Conservation (phyloP, 176 grass and related monocot genomes). For the Elaeis guineensis region DNA sequence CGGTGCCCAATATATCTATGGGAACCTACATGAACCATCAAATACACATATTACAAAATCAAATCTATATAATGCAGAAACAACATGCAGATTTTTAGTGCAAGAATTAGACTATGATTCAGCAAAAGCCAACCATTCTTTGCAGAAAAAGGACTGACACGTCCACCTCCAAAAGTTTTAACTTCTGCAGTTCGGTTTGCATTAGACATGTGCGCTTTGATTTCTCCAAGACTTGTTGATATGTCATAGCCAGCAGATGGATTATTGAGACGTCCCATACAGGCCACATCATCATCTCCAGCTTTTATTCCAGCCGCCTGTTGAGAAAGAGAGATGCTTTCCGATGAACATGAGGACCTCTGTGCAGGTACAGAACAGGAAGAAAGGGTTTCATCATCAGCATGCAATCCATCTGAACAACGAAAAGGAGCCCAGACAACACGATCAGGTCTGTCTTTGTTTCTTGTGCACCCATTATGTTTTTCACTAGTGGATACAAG, state of each 20-base stretch:
- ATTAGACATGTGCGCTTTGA: conserved; percentile 4
- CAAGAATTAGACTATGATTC: no score
- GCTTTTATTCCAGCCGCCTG: background rate
- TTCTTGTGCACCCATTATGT: conserved; percentile 9
- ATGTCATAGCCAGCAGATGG: background rate
- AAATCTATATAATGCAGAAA: no score
- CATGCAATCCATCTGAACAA: conserved; percentile 9
- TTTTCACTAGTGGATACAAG: conserved; percentile 3
- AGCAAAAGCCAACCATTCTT: conserved; percentile 12
- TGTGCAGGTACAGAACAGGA: background rate
- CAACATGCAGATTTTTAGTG: no score
- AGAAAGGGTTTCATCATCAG: conserved; percentile 9
- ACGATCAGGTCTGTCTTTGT: conserved; percentile 21
- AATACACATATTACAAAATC: no score
- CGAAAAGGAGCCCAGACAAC: conserved; percentile 22
- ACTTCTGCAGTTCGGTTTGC: conserved; percentile 3
- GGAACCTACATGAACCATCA: no score
- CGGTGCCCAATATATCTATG: no score
- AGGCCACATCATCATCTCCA: conserved; percentile 1
- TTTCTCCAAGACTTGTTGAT: conserved; percentile 6
- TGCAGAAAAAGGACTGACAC: background rate
- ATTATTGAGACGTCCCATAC: background rate
- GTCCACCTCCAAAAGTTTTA: conserved; percentile 4
- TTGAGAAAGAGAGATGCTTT: conserved; percentile 1
- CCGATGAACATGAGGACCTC: conserved; percentile 1